Percentiles rank a stretch among this genome's conserved stretches.
Conservation (phyloP, 164 flowering plant species). For the Liquidambar formosana region DNA sequence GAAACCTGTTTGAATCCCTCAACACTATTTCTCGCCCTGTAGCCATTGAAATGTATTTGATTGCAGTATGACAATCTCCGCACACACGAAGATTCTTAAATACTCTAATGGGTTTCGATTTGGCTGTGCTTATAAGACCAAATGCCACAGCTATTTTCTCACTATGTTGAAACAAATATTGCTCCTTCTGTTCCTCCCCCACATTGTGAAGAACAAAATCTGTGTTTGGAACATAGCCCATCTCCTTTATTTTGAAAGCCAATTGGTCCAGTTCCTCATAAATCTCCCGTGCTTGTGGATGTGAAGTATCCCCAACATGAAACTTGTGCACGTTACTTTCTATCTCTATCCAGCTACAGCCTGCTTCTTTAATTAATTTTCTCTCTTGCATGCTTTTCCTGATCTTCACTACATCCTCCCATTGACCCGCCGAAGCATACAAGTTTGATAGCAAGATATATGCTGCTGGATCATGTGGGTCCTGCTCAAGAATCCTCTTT, state of each 20-base stretch:
- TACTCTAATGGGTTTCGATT: conserved; percentile 55
- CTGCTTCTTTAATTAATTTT: conserved; percentile 76
- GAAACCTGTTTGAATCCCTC: conserved; percentile 77
- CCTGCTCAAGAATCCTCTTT: conserved; percentile 57
- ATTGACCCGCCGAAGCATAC: conserved; percentile 68
- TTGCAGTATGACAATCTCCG: conserved; percentile 79
- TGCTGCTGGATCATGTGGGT: conserved; percentile 72
- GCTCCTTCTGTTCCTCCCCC: conserved; percentile 72
- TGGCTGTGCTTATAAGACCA: conserved; percentile 58
- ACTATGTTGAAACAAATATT: conserved; percentile 72
- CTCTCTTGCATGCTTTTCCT: conserved; percentile 71
- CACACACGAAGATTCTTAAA: conserved; percentile 81
- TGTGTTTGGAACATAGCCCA: conserved; percentile 74
- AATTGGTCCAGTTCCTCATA: conserved; percentile 53
- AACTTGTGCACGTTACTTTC: conserved; percentile 62
- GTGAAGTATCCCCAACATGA: conserved; percentile 74
- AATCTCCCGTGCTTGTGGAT: conserved; percentile 59
- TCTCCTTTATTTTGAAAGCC: conserved; percentile 45
- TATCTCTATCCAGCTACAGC: conserved; percentile 85
- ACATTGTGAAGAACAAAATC: conserved; percentile 76
- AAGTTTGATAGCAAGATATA: conserved; percentile 77
- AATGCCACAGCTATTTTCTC: conserved; percentile 85
- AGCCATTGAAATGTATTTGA: conserved; percentile 55
- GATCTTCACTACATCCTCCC: conserved; percentile 56
- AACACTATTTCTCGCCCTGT: conserved; percentile 64